Base-by-base conservation (phyloP, 345 rosid species). In the Passiflora organensis region DNA sequence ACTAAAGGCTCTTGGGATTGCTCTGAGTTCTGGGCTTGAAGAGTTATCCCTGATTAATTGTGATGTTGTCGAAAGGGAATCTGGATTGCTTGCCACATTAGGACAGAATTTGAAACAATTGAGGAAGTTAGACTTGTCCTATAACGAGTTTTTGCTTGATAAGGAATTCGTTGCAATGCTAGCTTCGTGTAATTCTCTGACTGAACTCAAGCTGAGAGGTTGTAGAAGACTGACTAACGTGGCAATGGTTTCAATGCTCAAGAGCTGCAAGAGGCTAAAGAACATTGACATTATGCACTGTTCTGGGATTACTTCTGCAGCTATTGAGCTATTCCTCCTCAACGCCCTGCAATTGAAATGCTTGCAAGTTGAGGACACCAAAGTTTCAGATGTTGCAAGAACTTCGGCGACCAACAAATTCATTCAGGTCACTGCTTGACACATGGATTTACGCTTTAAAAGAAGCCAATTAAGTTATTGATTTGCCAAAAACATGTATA, bases 161-260 rank as follows among this genome's bases (percentile, higher is more conserved):
- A 87, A 83, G 68, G 95, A 82, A 66, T 47, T 91, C 20, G 65
- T 77, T 28, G 79, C 91, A 0, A 83, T 87, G 91, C 52, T 91
- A 12, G 88, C 66, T 69, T 91, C 96, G 2, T 83, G 94, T 39
- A 47, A 51, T 41, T 14, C 23, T 48, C 59, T 91, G 64, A 53
- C 64, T 39, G 95, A 87, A 47, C 48, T 91, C 78, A 76, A 63
- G 64, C 22, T 91, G 51, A 80, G 90, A 67, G 91, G 85, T 0
- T 91, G 97, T 48, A 71, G 72, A 48, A 59, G 77, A 43, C 72
- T 91, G 48, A 75, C 82, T 1, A 63, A 65, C 16, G 42, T 20
- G 10, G 68, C 85, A 21, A 47, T 85, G 67, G 22, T 65, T 49
- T 77, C 73, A 6, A 48, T 87, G 60, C 60, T 60, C 18, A 91